Evolutionary conservation across 208 protist species (phyloP).

Genomic region (Lotmaria passim): DNA sequence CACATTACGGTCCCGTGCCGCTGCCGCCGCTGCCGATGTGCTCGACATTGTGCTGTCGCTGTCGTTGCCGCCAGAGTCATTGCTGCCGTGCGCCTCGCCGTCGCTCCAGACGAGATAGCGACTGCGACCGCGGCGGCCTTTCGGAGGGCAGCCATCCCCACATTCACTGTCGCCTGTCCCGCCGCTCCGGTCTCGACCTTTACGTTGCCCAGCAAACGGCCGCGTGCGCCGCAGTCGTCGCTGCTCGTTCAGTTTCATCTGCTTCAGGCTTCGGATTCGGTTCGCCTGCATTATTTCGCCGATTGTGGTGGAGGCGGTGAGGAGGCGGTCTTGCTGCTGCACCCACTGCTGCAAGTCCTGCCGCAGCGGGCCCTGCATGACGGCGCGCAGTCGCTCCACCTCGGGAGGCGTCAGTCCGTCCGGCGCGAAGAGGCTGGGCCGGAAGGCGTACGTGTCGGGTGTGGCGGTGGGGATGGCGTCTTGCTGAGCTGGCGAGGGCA

Average conservation of each 20-base stretch:
- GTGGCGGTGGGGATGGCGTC: conserved; percentile 40
- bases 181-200: neutral
- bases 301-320: conserved; percentile 64
- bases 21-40: neutral
- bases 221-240: conserved; percentile 19
- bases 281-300: conserved; percentile 82
- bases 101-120: conserved; percentile 31
- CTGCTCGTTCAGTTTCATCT: conserved; percentile 50
- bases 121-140: neutral
- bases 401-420: conserved; percentile 58
- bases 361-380: conserved; percentile 46
- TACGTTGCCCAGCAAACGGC: conserved; percentile 2
- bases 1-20: neutral
- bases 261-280: conserved; percentile 55
- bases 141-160: neutral
- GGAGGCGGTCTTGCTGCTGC: conserved; percentile 38
- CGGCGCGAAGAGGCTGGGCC: conserved; percentile 69
- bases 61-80: conserved; percentile 3
- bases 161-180: neutral
- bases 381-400: conserved; percentile 27
- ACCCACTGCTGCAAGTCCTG: conserved; percentile 47
- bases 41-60: conserved; percentile 7
- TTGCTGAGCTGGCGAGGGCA: conserved; percentile 30
- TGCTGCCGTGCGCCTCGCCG: neutral
- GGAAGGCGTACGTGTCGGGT: conserved; percentile 75